A percentile compares a stretch with the other conserved stretches of the same genome.
Conservation (phyloP, 345 rosid genomes). For the Salix viminalis region DNA sequence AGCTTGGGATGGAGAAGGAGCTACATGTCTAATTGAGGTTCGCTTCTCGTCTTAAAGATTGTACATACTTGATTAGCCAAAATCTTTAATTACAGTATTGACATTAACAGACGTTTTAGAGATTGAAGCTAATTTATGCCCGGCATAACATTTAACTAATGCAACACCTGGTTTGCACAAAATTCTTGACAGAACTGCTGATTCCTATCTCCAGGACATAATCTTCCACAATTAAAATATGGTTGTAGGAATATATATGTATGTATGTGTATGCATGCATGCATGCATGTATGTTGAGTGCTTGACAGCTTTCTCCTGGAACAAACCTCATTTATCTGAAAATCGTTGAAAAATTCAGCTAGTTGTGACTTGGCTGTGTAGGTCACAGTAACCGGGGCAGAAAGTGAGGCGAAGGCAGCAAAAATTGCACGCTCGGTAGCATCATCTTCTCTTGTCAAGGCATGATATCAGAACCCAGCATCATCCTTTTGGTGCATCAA, state of each 20-base stretch:
- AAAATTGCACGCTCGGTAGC: slow-evolving; percentile 90
- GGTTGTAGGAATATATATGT: not conserved
- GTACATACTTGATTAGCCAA: not conserved
- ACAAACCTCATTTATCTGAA: not conserved
- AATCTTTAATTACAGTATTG: not conserved
- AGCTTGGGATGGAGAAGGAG: slow-evolving; percentile 99
- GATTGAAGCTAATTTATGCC: not conserved
- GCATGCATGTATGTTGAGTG: not conserved
- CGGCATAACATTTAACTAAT: not conserved
- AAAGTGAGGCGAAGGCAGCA: slow-evolving; percentile 72
- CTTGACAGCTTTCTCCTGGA: not conserved
- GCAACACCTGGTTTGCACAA: not conserved
- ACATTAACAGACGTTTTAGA: no score
- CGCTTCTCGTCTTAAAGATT: slow-evolving; percentile 6
- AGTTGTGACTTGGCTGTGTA: slow-evolving; percentile 8
- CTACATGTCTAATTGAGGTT: slow-evolving; percentile 94
- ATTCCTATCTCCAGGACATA: not conserved
- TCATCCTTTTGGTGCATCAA: slow-evolving; percentile 15
- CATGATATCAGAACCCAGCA: slow-evolving; percentile 18
- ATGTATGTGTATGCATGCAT: no score
- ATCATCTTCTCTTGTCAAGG: slow-evolving; percentile 95
- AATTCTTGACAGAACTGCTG: not conserved
- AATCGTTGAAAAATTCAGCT: slow-evolving; percentile 1
- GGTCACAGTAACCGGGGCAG: slow-evolving; percentile 70
- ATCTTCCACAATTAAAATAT: not conserved